These are phyloP conservation scores for Trametes polyzona DNA, from an alignment of 1,284 basidiomycete genomes.

Conservation along the genomic window DNA sequence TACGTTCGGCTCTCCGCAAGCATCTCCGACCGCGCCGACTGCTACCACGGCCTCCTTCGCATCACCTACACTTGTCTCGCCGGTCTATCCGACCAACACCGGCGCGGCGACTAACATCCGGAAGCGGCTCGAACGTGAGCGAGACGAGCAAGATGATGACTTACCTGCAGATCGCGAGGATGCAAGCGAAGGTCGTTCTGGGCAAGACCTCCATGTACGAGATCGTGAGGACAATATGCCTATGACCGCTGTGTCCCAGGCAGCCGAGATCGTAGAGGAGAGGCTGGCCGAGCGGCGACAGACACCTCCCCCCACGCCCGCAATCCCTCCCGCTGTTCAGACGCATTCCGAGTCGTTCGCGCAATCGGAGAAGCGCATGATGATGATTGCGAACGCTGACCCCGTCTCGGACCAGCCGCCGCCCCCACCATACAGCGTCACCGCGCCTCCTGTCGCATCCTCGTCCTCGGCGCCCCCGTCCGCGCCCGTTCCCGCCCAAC, in stretches of 20 bases:
- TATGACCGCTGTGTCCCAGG: conserved; percentile 16
- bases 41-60: conserved; percentile 27
- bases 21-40: conserved; percentile 38
- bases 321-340: neutral
- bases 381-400: conserved; percentile 18
- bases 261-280: conserved; percentile 15
- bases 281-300: neutral
- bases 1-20: conserved; percentile 52
- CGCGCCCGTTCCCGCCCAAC: neutral
- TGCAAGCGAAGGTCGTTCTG: conserved; percentile 10
- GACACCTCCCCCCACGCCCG: conserved; percentile 14
- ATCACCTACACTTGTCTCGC: conserved; percentile 26
- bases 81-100: conserved; percentile 22
- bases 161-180: neutral
- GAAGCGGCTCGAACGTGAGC: conserved; percentile 40
- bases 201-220: conserved; percentile 39
- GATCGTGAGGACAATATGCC: conserved; percentile 39
- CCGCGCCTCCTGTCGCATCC: conserved; percentile 10
- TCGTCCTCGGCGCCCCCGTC: conserved; percentile 2
- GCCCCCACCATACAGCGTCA: conserved; percentile 21
- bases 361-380: conserved; percentile 20
- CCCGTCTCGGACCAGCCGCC: conserved; percentile 13
- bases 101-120: conserved; percentile 40
- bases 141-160: conserved; percentile 13
- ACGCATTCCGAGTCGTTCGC: conserved; percentile 4